Percentiles rank a stretch among this genome's conserved stretches.
phyloP scores from a whole-genome alignment of 108 stramenopile genomes.

The Pseudonitzschia delicatissima region DNA sequence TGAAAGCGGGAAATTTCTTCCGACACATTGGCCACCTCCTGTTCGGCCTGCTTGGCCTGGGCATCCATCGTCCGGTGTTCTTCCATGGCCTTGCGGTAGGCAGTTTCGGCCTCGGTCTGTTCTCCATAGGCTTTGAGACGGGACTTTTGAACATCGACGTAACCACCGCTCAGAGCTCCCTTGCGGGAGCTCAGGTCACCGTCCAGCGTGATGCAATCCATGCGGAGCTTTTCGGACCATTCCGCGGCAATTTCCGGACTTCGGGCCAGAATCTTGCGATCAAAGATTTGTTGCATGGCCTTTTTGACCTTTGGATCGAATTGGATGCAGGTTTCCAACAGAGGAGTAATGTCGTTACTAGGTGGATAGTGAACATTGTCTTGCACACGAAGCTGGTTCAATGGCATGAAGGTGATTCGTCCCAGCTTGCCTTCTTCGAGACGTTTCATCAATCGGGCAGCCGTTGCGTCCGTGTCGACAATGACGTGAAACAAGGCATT shows the following conservation, averaged over 20 bases:
- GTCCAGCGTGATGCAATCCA: conserved; percentile 97
- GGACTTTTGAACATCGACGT: conserved; percentile 69
- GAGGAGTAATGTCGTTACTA: conserved; percentile 59
- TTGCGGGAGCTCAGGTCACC: conserved; percentile 92
- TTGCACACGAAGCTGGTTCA: conserved; percentile 84
- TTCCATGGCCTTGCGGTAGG: conserved; percentile 37
- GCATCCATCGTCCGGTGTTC: conserved; percentile 50
- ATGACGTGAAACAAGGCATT: conserved; percentile 96
- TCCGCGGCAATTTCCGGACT: conserved; percentile 75
- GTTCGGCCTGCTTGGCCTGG: conserved; percentile 60
- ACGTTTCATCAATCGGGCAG: conserved; percentile 85
- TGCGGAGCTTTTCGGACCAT: conserved; percentile 57
- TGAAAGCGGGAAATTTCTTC: conserved; percentile 71
- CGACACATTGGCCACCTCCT: conserved; percentile 60
- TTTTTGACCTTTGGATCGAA: conserved; percentile 76
- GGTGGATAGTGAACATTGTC: conserved; percentile 56
- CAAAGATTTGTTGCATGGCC: conserved; percentile 95
- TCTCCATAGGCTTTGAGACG: conserved; percentile 61
- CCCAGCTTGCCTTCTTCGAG: conserved; percentile 87
- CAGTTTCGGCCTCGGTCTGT: conserved; percentile 48
- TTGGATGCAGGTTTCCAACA: conserved; percentile 65
- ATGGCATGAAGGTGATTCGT: conserved; percentile 97
- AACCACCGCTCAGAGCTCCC: conserved; percentile 93
- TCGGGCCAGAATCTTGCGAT: conserved; percentile 87
- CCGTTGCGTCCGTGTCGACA: conserved; percentile 96